Evolutionary conservation across 805 yeast genomes (phyloP).

Genomic region (Hanseniaspora guilliermondii): DNA sequence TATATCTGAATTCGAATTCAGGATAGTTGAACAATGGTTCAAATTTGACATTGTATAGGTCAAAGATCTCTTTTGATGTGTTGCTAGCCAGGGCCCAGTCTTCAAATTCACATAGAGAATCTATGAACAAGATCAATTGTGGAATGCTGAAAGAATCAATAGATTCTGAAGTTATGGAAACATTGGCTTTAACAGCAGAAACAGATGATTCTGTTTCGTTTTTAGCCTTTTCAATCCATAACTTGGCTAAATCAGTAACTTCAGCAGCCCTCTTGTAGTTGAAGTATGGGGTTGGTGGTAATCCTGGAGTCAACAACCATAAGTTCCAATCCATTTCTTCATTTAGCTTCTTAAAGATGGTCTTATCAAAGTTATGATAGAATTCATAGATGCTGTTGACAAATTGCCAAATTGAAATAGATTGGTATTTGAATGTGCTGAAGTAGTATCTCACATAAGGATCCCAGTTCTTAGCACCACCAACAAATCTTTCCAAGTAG

Average conservation of each 20-base stretch:
- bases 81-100: slow-evolving; percentile 30
- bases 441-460: slow-evolving; percentile 73
- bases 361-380: slow-evolving; percentile 31
- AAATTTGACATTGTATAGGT: slow-evolving; percentile 28
- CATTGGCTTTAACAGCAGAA: slow-evolving; percentile 18
- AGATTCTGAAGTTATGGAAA: slow-evolving; percentile 26
- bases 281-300: slow-evolving; percentile 79
- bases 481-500: slow-evolving; percentile 56
- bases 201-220: slow-evolving; percentile 11
- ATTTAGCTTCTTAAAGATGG: slow-evolving; percentile 36
- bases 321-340: slow-evolving; percentile 71
- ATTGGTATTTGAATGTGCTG: slow-evolving; percentile 49
- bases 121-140: slow-evolving; percentile 70
- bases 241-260: slow-evolving; percentile 51
- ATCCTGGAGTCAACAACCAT: slow-evolving; percentile 73
- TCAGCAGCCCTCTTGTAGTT: slow-evolving; percentile 67
- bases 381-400: slow-evolving; percentile 62
- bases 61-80: slow-evolving; percentile 30
- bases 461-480: slow-evolving; percentile 56
- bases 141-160: slow-evolving; percentile 51
- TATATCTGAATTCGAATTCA: slow-evolving; percentile 73
- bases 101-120: slow-evolving; percentile 43
- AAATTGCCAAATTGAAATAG: slow-evolving; percentile 74
- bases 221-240: slow-evolving; percentile 42
- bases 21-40: slow-evolving; percentile 53